These are phyloP conservation scores for Scleroderma citrinum DNA, from an alignment of 768 basidiomycete species.

Conservation along the genomic window DNA sequence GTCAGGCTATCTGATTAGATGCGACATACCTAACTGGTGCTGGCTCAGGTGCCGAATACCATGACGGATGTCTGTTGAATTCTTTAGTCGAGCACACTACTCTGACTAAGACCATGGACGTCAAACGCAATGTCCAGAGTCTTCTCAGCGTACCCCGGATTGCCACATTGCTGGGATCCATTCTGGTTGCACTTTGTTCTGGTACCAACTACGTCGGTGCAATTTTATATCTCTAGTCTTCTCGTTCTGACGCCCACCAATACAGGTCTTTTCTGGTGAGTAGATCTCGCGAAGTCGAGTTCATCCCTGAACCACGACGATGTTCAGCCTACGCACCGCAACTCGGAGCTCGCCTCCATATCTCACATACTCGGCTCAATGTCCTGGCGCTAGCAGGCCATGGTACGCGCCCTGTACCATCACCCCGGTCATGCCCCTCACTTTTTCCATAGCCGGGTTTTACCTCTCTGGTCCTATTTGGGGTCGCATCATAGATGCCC, in stretches of 20 bases:
- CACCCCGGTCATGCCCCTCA: neutral
- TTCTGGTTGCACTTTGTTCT: constrained; percentile 55
- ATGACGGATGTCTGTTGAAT: no score
- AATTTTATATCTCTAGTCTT: neutral
- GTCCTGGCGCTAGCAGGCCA: constrained; percentile 78
- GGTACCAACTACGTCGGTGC: constrained; percentile 71
- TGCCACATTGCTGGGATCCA: constrained; percentile 47
- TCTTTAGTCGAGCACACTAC: no score
- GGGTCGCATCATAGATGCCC: constrained; percentile 67
- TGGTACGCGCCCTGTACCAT: constrained; percentile 34
- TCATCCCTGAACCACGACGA: neutral
- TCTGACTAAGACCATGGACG: no score
- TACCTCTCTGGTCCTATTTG: constrained; percentile 55
- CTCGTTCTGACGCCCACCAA: neutral
- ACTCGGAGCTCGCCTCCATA: constrained; percentile 65
- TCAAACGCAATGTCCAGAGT: constrained; percentile 15
- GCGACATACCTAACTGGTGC: no score
- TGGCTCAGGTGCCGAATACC: no score
- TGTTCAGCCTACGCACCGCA: constrained; percentile 78
- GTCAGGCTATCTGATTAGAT: no score
- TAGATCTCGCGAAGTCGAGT: neutral
- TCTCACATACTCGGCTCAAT: constrained; percentile 79
- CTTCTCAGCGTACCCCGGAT: constrained; percentile 37
- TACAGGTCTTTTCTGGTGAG: constrained; percentile 27
- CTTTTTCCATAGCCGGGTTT: neutral